Evolutionary conservation across 2,329 filamentous ascomycete genomes (phyloP).

Genomic region (Ceratocystis papillata): DNA sequence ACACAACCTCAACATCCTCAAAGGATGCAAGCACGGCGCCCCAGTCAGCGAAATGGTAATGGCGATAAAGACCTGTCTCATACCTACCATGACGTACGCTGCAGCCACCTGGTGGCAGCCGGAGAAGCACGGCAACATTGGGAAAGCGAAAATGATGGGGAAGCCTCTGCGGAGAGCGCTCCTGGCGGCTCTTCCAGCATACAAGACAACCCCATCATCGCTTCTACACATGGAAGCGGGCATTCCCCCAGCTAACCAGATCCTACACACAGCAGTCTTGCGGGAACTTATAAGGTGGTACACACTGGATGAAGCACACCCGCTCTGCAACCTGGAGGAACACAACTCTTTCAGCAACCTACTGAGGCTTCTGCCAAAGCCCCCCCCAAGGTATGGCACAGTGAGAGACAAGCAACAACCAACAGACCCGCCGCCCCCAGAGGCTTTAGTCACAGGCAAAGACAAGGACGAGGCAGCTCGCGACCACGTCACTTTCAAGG

Average conservation of each 20-base stretch:
- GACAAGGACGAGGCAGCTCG: too few species aligned
- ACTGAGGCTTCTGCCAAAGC: neutral
- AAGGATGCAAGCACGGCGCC: neutral
- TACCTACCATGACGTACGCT: too few species aligned
- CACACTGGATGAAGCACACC: neutral
- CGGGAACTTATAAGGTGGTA: neutral
- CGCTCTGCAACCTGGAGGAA: neutral
- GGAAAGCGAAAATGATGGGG: neutral
- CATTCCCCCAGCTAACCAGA: neutral
- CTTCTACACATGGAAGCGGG: neutral
- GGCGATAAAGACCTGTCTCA: too few species aligned
- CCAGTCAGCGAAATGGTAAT: too few species aligned
- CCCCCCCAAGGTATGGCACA: too few species aligned
- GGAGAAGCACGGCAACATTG: too few species aligned
- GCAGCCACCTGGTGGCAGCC: slow-evolving; percentile 1
- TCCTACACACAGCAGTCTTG: neutral
- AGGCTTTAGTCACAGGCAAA: too few species aligned
- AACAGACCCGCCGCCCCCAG: too few species aligned
- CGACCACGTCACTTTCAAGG: too few species aligned
- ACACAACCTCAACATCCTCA: neutral
- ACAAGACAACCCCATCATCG: neutral
- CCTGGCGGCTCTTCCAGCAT: neutral
- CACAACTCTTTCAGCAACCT: neutral
- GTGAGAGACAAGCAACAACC: too few species aligned
- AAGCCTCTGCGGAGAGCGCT: slow-evolving; percentile 3